Percentiles rank a stretch among this genome's conserved stretches.
These are phyloP conservation scores for Cladosporium sp. DNA, from an alignment of 2,329 filamentous ascomycete genomes.

Conservation along the genomic window DNA sequence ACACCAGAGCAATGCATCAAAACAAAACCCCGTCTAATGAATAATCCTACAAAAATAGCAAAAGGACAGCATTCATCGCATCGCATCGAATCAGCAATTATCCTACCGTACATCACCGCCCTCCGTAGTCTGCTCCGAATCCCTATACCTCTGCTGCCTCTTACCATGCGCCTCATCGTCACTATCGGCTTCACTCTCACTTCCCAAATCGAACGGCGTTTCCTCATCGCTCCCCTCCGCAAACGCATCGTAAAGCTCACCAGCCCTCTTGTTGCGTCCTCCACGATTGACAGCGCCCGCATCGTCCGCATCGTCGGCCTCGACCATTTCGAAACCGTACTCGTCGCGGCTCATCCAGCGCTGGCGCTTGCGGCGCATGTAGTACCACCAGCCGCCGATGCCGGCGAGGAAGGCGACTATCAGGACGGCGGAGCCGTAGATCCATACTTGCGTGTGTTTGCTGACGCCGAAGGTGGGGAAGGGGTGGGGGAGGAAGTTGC, in stretches of 20 bases:
- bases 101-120: background rate
- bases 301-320: conserved; percentile 64
- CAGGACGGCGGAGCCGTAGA: conserved; percentile 78
- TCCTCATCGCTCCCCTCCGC: conserved; percentile 78
- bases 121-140: conserved; percentile 16
- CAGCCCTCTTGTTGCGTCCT: conserved; percentile 59
- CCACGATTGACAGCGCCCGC: conserved; percentile 17
- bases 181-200: conserved; percentile 21
- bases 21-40: background rate
- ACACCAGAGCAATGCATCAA: background rate
- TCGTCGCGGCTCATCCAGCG: conserved; percentile 59
- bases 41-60: background rate
- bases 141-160: conserved; percentile 19
- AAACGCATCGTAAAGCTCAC: conserved; percentile 96
- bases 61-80: too few species aligned
- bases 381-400: conserved; percentile 71
- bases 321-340: conserved; percentile 92
- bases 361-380: conserved; percentile 62
- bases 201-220: conserved; percentile 24
- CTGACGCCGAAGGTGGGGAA: conserved; percentile 88
- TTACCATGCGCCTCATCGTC: conserved; percentile 14
- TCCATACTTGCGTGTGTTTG: conserved; percentile 85
- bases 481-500: conserved; percentile 70
- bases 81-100: background rate
- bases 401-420: conserved; percentile 79